Conservation (phyloP, 108 stramenopile species). For the Pseudonitzschia delicatissima region DNA sequence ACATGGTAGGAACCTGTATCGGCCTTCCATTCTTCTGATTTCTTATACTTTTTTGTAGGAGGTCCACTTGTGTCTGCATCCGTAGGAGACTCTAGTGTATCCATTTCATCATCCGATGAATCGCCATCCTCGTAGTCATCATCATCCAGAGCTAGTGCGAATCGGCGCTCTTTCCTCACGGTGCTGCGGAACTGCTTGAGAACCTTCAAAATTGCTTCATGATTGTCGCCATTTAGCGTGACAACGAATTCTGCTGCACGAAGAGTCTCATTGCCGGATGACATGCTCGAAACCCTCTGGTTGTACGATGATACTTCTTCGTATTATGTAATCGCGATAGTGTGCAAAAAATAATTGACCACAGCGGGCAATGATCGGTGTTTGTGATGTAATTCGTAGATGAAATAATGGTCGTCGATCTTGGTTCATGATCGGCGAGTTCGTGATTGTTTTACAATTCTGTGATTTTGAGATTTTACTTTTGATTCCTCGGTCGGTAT, state of each 20-base stretch:
- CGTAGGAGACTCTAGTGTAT: constrained; percentile 25
- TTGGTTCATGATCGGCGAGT: no score
- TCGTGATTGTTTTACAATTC: no score
- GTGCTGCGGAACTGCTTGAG: constrained; percentile 51
- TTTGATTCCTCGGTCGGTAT: no score
- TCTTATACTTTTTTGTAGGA: constrained; percentile 39
- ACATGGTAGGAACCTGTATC: constrained; percentile 73
- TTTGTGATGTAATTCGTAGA: no score
- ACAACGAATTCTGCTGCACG: constrained; percentile 76
- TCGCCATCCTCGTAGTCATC: constrained; percentile 23
- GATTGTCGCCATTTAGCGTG: constrained; percentile 78
- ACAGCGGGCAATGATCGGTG: no score
- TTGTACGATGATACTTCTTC: no score
- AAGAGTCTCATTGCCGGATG: constrained; percentile 24
- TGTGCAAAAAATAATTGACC: no score
- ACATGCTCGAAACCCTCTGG: neutral
- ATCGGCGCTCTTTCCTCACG: constrained; percentile 41
- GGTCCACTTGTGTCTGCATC: constrained; percentile 16
- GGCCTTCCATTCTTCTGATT: constrained; percentile 63
- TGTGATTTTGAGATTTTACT: no score
- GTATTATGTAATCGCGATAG: no score
- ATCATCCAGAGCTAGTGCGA: constrained; percentile 35
- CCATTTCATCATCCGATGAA: constrained; percentile 14
- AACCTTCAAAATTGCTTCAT: constrained; percentile 39
- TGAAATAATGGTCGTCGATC: no score